These are phyloP conservation scores for Dryas drummondii DNA, from an alignment of 306 rosid genomes.

Conservation along the genomic window DNA sequence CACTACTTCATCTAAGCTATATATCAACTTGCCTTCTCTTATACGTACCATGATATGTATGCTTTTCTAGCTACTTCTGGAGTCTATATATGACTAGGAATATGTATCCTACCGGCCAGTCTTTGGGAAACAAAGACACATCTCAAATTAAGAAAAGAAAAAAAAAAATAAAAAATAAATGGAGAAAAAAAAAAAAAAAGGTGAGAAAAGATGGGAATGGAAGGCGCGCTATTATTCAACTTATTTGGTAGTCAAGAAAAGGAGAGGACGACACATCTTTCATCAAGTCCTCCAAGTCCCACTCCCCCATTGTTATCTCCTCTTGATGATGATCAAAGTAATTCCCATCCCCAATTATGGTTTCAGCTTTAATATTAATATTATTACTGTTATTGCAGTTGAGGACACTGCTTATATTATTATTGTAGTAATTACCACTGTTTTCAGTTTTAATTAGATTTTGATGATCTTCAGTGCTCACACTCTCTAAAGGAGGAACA, in stretches of 20 bases:
- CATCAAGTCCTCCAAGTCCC: slow-evolving; percentile 90
- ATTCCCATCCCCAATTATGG: slow-evolving; percentile 45
- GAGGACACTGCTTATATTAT: slow-evolving; percentile 4
- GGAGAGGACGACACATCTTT: slow-evolving; percentile 77
- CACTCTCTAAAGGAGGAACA: slow-evolving; percentile 69
- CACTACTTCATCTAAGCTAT: slow-evolving; percentile 7
- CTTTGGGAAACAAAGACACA: slow-evolving; percentile 4
- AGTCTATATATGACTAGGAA: slow-evolving; percentile 6
- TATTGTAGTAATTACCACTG: slow-evolving; percentile 15
- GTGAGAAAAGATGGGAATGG: slow-evolving; percentile 1
- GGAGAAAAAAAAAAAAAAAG: neutral
- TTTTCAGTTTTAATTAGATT: slow-evolving; percentile 42
- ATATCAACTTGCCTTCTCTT: neutral
- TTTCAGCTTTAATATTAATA: slow-evolving; percentile 37
- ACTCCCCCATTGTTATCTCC: slow-evolving; percentile 64
- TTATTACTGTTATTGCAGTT: slow-evolving; percentile 27
- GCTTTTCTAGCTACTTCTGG: slow-evolving; percentile 3
- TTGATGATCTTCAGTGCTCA: slow-evolving; percentile 40
- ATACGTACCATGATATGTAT: neutral
- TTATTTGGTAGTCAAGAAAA: slow-evolving; percentile 55
- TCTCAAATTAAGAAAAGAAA: neutral
- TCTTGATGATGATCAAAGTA: slow-evolving; percentile 57
- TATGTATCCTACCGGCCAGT: neutral
- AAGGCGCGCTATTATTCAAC: slow-evolving; percentile 16
- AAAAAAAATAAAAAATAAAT: neutral